These are phyloP conservation scores for Lavandula angustifolia DNA, from an alignment of 257 asterid genomes.

Conservation along the genomic window DNA sequence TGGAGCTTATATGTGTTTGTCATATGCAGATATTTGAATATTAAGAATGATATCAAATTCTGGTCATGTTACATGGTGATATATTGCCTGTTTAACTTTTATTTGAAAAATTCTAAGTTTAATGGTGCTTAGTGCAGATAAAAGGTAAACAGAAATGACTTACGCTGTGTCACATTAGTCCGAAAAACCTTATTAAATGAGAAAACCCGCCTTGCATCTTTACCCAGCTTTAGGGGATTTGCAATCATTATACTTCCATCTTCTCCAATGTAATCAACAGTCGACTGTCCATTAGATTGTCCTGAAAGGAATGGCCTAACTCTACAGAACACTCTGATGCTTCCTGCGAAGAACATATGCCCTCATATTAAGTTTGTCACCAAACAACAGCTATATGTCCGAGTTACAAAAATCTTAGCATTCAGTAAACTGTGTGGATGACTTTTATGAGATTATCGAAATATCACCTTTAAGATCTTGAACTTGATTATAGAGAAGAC, in stretches of 20 bases:
- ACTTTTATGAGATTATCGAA: slow-evolving; percentile 15
- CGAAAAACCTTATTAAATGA: slow-evolving; percentile 80
- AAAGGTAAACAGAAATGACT: slow-evolving; percentile 35
- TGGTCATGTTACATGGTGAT: slow-evolving; percentile 8
- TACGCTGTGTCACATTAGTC: slow-evolving; percentile 72
- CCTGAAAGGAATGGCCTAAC: slow-evolving; percentile 78
- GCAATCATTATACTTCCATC: slow-evolving; percentile 88
- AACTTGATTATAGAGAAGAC: slow-evolving; percentile 81
- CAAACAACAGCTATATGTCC: neutral
- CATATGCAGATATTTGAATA: neutral
- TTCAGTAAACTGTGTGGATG: neutral
- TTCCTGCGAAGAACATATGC: slow-evolving; percentile 48
- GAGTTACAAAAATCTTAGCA: slow-evolving; percentile 19
- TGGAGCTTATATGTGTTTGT: neutral
- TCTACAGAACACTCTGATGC: slow-evolving; percentile 84
- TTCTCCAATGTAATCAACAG: slow-evolving; percentile 88
- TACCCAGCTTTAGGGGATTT: slow-evolving; percentile 77
- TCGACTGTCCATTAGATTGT: slow-evolving; percentile 52
- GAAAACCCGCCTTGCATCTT: slow-evolving; percentile 80
- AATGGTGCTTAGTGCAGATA: neutral
- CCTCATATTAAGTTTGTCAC: slow-evolving; percentile 4
- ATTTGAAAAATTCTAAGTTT: neutral
- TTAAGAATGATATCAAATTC: slow-evolving; percentile 5
- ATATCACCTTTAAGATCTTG: slow-evolving; percentile 84
- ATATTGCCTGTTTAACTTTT: neutral